Evolutionary conservation across 306 rosid species (phyloP).

Genomic region (Erythrophleum fordii): DNA sequence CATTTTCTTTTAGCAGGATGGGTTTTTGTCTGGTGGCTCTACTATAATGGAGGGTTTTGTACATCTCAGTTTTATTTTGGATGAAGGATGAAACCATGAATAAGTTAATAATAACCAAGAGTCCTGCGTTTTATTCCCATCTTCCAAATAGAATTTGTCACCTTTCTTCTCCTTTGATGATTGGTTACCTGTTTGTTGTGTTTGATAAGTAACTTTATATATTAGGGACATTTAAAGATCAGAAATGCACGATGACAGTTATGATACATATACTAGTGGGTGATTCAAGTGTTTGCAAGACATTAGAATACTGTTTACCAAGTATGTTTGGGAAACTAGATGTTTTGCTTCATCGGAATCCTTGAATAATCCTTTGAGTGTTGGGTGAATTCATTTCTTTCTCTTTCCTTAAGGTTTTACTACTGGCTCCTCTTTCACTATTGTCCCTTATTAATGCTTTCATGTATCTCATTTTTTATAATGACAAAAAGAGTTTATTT

Average conservation of each 20-base stretch:
- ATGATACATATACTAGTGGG: background rate
- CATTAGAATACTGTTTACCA: background rate
- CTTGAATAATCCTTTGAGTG: background rate
- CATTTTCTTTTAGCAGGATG: constrained; percentile 22
- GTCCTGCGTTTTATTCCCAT: background rate
- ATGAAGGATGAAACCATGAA: constrained; percentile 14
- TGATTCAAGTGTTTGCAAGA: constrained; percentile 7
- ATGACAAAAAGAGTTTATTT: constrained; percentile 11
- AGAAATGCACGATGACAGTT: background rate
- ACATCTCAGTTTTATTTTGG: background rate
- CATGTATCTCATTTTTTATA: background rate
- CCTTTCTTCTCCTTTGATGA: constrained; percentile 1
- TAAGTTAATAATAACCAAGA: background rate
- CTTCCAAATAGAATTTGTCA: background rate
- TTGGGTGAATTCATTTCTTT: constrained; percentile 4
- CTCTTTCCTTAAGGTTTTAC: background rate
- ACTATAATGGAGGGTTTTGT: constrained; percentile 11
- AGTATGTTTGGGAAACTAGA: background rate
- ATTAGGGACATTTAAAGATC: background rate
- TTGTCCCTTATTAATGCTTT: background rate
- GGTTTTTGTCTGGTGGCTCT: background rate
- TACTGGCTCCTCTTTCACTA: constrained; percentile 26
- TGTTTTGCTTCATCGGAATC: background rate
- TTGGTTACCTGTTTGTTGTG: background rate
- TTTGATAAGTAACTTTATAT: background rate